Evolutionary conservation across 495 filamentous ascomycete genomes (phyloP), one percentile per base, ranked within the genome.

Genomic region (Penicillium roqueforti): DNA sequence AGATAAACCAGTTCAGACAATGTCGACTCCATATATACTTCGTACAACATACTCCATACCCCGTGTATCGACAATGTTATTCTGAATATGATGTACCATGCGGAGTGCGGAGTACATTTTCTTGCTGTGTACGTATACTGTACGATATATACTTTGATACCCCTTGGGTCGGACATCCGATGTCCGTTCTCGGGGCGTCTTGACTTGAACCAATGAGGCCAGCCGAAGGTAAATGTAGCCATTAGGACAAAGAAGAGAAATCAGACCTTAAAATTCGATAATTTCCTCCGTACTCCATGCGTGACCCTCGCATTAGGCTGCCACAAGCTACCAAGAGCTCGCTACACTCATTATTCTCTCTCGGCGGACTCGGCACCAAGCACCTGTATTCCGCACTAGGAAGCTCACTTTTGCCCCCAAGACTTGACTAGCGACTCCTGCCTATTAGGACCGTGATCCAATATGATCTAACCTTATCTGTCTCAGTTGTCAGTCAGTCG

Each of bases 211-310:
- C 44, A 9, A 47, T 36, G n/a, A 36, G 32, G 32, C 14, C 31
- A 20, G 19, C 13, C 20, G 13, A 14, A 43, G 16, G 1, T 1
- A 22, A n/a, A 41, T 41, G n/a, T 36, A 28, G 9, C 31, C 28
- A 47, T 18, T 47, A 0, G 18, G 19, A 47, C 28, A 47, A 47
- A 47, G 45, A 34, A 19, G 8, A 47, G 4, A 3, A 34, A 47
- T 22, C 18, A 36, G 40, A n/a, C 28, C 45, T 29, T 29, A 47
- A 47, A 34, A 23, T 47, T 47, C 19, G 20, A 47, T 25, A 47
- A 47, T 47, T 6, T 46, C n/a, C n/a, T n/a, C n/a, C n/a, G n/a
- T 47, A 47, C 18, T 36, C n/a, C n/a, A 8, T 3, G 32, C 1
- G 10, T 10, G n/a, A n/a, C n/a, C n/a, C 26, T 29, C 18, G 18